Evolutionary conservation across 371 early-diverging fungal genomes (phyloP), one percentile per base, ranked within the genome.

Genomic region (Mucor racemosus): DNA sequence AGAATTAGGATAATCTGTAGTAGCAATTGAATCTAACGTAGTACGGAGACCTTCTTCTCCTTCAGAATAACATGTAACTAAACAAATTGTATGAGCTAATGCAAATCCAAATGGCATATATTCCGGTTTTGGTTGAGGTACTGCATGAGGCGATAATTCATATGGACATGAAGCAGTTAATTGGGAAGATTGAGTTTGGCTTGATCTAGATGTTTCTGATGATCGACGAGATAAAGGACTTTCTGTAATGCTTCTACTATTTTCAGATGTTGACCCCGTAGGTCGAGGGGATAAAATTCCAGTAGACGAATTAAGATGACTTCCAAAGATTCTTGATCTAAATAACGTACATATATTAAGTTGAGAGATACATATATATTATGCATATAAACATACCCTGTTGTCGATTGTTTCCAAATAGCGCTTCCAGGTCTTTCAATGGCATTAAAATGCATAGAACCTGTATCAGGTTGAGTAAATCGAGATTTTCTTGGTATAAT

Each of bases 21-120:
- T 86, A 39, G 95, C 94, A 53, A 99, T 87, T 58, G 98, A 97
- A 73, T 99, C 97, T 34, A 99, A 79, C 7, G 99, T 99, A 6
- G 91, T 91, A 33, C 94, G 88, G n/a, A 99, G 79, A 0, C 95
- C 94, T 40, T 93, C 92, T 71, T 87, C 88, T 41, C 96, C 92
- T 78, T 98, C 99, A 13, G 95, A 94, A 75, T 98, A 98, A 70
- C 94, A 94, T 0, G 97, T 95, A 5, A 94, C 92, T 26, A 93
- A 74, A 39, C 90, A 84, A 58, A 93, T 87, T 15, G 92, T 91
- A 73, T 92, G 90, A 7, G 89, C 87, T 35, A 91, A 73, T 0
- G 77, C 72, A 66, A 91, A 91, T 54, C 91, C 86, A 73, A 84
- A 92, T 2, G 90, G 91, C 77, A 78, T 78, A 65, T 70, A 86